These are phyloP conservation scores for Diaporthe vaccinii DNA, from an alignment of 2,329 filamentous ascomycete species.

Conservation along the genomic window DNA sequence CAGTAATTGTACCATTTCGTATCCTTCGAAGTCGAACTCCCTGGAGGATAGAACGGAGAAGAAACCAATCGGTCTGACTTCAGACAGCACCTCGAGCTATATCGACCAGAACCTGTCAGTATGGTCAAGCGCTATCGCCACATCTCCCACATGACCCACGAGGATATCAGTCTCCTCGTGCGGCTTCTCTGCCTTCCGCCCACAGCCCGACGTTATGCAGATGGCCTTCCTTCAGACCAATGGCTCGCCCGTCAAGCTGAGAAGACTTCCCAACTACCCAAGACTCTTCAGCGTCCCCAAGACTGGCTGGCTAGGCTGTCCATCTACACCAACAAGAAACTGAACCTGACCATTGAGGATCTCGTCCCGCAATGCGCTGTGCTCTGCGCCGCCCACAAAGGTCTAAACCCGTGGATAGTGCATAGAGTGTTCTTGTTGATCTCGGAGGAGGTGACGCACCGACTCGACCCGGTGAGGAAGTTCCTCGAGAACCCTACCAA, in stretches of 20 bases:
- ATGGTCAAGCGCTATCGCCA: slow-evolving; percentile 43
- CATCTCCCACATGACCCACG: slow-evolving; percentile 46
- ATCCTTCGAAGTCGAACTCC: not conserved
- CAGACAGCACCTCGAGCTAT: not conserved
- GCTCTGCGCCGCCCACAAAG: slow-evolving; percentile 43
- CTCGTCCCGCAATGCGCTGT: slow-evolving; percentile 41
- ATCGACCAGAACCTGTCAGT: not conserved
- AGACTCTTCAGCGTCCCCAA: slow-evolving; percentile 50
- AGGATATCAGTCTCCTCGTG: slow-evolving; percentile 51
- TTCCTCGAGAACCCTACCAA: slow-evolving; percentile 38
- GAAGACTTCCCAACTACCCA: slow-evolving; percentile 46
- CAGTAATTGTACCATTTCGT: not conserved
- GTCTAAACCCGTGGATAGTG: slow-evolving; percentile 44
- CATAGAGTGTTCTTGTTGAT: slow-evolving; percentile 59
- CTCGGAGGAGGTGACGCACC: slow-evolving; percentile 56
- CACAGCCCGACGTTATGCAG: slow-evolving; percentile 47
- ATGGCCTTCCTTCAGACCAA: slow-evolving; percentile 47
- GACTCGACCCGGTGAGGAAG: slow-evolving; percentile 48
- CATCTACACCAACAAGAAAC: slow-evolving; percentile 41
- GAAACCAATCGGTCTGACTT: not conserved
- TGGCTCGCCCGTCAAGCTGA: slow-evolving; percentile 55
- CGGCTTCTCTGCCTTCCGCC: slow-evolving; percentile 54
- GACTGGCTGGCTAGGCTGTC: slow-evolving; percentile 48
- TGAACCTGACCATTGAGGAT: slow-evolving; percentile 38
- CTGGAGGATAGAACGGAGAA: not conserved